phyloP scores from a whole-genome alignment of 2,329 filamentous ascomycete genomes.

The Mollisia scopiformis region DNA sequence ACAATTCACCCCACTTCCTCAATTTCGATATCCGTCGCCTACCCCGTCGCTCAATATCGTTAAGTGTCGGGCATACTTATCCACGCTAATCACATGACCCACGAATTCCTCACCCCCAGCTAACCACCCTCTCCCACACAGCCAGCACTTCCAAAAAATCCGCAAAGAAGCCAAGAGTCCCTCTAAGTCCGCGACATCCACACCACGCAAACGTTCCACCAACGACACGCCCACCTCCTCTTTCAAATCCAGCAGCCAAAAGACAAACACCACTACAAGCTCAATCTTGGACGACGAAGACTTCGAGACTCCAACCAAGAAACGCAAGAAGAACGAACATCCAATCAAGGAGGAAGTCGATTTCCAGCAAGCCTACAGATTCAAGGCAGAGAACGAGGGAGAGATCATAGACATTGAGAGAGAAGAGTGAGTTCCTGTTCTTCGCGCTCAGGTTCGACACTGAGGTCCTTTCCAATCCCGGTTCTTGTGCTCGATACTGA shows the following conservation, averaged over 20 bases:
- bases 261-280: background rate
- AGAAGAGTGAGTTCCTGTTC: background rate
- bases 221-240: too few relatives aligned
- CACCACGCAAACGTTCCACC: background rate
- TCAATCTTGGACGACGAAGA: background rate
- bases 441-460: background rate
- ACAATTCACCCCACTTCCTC: too few relatives aligned
- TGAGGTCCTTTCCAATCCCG: too few relatives aligned
- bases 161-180: slow-evolving; percentile 20
- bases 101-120: background rate
- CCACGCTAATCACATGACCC: background rate
- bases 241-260: background rate
- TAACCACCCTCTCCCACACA: slow-evolving; percentile 11
- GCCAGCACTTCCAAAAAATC: slow-evolving; percentile 38
- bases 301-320: background rate
- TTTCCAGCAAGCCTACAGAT: background rate
- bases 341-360: background rate
- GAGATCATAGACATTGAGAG: background rate
- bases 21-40: too few relatives aligned
- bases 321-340: background rate
- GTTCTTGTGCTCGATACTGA: background rate
- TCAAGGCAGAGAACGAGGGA: background rate
- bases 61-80: background rate
- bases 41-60: too few relatives aligned
- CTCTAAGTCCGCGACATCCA: background rate